A percentile compares a stretch with the other conserved stretches of the same genome.
These are phyloP conservation scores for Thalassiosira exigua DNA, from an alignment of 352 stramenopile genomes.

Conservation along the genomic window DNA sequence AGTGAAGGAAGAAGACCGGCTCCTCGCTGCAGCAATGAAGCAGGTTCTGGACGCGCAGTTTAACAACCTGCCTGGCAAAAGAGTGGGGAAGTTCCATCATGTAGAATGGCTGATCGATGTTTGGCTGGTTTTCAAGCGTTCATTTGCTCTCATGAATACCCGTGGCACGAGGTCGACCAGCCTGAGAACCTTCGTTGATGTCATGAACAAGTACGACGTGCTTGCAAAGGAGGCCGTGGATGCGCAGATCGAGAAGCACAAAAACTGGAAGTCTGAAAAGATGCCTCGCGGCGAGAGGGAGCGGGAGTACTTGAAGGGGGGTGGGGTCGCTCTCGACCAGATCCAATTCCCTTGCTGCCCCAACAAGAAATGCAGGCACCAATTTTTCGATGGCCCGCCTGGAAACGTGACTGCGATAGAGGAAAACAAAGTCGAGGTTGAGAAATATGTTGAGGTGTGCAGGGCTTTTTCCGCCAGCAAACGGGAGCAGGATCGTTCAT, in stretches of 20 bases:
- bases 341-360: constrained; percentile 1
- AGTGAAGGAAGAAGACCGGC: no score
- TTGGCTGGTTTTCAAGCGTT: constrained; percentile 28
- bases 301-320: neutral
- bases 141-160: neutral
- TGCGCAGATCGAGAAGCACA: constrained; percentile 3
- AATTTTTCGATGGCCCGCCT: no score
- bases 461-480: no score
- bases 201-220: neutral
- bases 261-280: constrained; percentile 10
- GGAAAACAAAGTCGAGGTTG: no score
- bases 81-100: constrained; percentile 9
- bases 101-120: constrained; percentile 24
- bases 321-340: neutral
- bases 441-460: no score
- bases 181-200: constrained; percentile 4
- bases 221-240: constrained; percentile 2
- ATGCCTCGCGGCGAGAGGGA: constrained; percentile 8
- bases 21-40: no score
- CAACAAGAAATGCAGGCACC: constrained; percentile 14
- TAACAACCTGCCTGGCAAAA: neutral
- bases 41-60: no score
- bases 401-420: no score
- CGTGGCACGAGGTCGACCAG: neutral
- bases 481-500: no score